Percentiles rank a stretch among this genome's conserved stretches.
These are phyloP conservation scores for Fusarium floridanum DNA, from an alignment of 2,329 filamentous ascomycete genomes.

Conservation along the genomic window DNA sequence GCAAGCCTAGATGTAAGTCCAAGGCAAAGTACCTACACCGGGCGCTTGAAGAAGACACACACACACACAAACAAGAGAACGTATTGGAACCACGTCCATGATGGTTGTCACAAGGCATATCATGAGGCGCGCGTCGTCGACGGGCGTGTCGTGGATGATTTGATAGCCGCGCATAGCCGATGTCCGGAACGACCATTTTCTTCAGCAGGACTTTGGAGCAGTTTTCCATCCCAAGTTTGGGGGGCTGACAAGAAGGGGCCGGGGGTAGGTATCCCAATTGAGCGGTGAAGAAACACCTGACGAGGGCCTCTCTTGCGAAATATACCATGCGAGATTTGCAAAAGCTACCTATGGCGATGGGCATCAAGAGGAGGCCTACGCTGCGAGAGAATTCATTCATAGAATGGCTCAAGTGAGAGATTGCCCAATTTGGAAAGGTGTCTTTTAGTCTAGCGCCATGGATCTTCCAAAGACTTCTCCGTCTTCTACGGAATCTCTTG, in stretches of 20 bases:
- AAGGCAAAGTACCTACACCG: neutral
- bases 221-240: neutral
- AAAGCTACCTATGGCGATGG: neutral
- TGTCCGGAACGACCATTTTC: slow-evolving; percentile 16
- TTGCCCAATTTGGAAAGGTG: slow-evolving; percentile 39
- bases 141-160: slow-evolving; percentile 7
- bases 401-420: slow-evolving; percentile 34
- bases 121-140: neutral
- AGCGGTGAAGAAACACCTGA: slow-evolving; percentile 1
- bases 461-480: slow-evolving; percentile 9
- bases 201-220: neutral
- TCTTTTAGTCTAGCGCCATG: slow-evolving; percentile 21
- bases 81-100: neutral
- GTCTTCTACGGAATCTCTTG: neutral
- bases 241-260: neutral
- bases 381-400: neutral
- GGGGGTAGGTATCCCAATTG: neutral
- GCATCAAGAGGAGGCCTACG: neutral
- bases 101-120: slow-evolving; percentile 3
- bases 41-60: neutral
- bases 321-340: slow-evolving; percentile 3
- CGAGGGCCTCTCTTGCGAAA: neutral
- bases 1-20: slow-evolving; percentile 1
- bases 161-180: slow-evolving; percentile 37
- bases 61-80: neutral